Conservation (phyloP, 2,329 filamentous ascomycete species). For the Blastomyces silverae region DNA sequence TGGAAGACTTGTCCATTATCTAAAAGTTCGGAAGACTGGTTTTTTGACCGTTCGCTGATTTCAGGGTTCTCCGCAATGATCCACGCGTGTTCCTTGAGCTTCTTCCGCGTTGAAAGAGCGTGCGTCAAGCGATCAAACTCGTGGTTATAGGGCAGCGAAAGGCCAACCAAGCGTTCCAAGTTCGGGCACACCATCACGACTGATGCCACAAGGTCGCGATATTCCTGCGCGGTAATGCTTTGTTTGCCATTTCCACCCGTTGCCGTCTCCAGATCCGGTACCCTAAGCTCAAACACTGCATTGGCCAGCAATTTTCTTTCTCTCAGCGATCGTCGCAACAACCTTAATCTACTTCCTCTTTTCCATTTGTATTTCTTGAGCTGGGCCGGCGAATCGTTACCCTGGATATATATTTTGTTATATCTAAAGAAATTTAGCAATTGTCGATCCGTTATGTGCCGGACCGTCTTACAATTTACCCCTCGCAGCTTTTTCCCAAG, state of each 20-base stretch:
- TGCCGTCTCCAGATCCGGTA: constrained; percentile 45
- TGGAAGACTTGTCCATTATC: constrained; percentile 45
- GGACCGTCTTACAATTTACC: constrained; percentile 43
- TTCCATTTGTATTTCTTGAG: constrained; percentile 46
- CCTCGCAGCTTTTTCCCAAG: constrained; percentile 51
- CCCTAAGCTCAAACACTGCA: constrained; percentile 48
- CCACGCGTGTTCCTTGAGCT: constrained; percentile 52
- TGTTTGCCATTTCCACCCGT: constrained; percentile 37
- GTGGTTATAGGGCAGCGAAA: constrained; percentile 48
- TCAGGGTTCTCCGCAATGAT: constrained; percentile 45
- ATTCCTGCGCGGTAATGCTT: constrained; percentile 41
- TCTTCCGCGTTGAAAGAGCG: constrained; percentile 49
- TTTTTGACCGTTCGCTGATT: constrained; percentile 33
- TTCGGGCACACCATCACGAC: constrained; percentile 55
- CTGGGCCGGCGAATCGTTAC: constrained; percentile 42
- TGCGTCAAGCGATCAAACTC: constrained; percentile 51
- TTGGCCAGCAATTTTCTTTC: constrained; percentile 47
- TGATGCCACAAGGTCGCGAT: constrained; percentile 49
- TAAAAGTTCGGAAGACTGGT: constrained; percentile 34
- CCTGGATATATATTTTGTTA: constrained; percentile 44
- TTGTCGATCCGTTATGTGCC: background rate
- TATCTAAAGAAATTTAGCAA: constrained; percentile 38
- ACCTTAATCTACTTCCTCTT: constrained; percentile 46
- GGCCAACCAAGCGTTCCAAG: constrained; percentile 49
- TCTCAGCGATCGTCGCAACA: constrained; percentile 50